Percentiles rank a stretch among this genome's conserved stretches.
These are phyloP conservation scores for Lactuca saligna DNA, from an alignment of 129 eudicot species.

Conservation along the genomic window DNA sequence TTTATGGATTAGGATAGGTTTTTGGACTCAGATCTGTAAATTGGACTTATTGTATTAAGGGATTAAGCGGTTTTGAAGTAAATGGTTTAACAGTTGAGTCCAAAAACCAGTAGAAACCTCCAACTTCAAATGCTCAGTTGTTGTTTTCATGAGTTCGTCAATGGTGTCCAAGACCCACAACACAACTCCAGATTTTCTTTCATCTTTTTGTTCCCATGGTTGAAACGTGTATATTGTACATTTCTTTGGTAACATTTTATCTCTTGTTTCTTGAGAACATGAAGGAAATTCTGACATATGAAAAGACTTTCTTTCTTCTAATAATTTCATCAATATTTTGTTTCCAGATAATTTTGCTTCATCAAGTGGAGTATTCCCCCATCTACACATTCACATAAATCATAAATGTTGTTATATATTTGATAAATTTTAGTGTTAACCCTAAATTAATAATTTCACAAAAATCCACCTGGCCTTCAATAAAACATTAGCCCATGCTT, in stretches of 20 bases:
- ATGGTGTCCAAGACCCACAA: slow-evolving; percentile 81
- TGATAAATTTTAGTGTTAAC: neutral
- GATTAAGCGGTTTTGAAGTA: too few species aligned
- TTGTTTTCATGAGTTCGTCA: slow-evolving; percentile 68
- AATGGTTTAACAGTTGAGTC: too few species aligned
- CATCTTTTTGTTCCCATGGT: slow-evolving; percentile 60
- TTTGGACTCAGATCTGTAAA: too few species aligned
- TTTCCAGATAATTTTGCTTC: slow-evolving; percentile 72
- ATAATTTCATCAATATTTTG: slow-evolving; percentile 51
- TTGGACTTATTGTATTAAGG: too few species aligned
- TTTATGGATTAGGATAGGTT: too few species aligned
- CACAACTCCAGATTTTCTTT: slow-evolving; percentile 53
- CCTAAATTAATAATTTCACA: neutral
- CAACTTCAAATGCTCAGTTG: slow-evolving; percentile 51
- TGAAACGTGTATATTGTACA: slow-evolving; percentile 83
- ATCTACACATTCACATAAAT: slow-evolving; percentile 42
- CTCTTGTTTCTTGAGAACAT: slow-evolving; percentile 43
- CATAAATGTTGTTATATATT: neutral
- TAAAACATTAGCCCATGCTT: slow-evolving; percentile 85
- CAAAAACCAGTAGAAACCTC: slow-evolving; percentile 30
- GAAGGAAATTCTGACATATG: slow-evolving; percentile 47
- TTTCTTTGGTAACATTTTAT: slow-evolving; percentile 45
- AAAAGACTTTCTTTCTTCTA: slow-evolving; percentile 63
- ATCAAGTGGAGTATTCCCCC: slow-evolving; percentile 89
- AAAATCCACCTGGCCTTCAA: slow-evolving; percentile 69